Percentiles rank a stretch among this genome's conserved stretches.
These are phyloP conservation scores for Phytophthora cryptogea DNA, from an alignment of 352 stramenopile genomes.

Conservation along the genomic window DNA sequence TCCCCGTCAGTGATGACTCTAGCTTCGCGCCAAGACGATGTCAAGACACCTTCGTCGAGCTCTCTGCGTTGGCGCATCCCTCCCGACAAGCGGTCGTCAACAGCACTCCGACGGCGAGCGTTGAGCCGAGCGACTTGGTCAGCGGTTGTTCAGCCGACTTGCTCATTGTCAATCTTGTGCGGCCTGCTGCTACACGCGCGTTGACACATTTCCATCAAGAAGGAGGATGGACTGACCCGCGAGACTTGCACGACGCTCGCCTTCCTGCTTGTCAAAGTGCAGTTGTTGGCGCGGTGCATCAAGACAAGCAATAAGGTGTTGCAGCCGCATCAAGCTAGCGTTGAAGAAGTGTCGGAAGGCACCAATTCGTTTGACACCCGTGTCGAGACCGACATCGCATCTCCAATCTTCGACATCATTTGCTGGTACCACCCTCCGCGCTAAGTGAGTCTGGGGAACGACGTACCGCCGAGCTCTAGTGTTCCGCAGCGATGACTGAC, in stretches of 20 bases:
- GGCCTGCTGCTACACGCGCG: conserved; percentile 4
- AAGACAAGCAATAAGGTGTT: too few species aligned
- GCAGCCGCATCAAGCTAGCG: too few species aligned
- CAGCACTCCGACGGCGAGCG: neutral
- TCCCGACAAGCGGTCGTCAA: neutral
- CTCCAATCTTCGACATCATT: conserved; percentile 1
- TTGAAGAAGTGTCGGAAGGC: too few species aligned
- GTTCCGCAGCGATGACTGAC: conserved; percentile 1
- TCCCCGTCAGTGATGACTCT: conserved; percentile 6
- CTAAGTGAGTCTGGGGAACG: conserved; percentile 4
- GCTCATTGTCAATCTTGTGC: neutral
- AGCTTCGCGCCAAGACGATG: neutral
- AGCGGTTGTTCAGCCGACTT: neutral
- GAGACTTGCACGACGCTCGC: neutral
- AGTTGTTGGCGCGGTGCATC: too few species aligned
- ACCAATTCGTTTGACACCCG: neutral
- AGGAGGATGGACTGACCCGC: neutral
- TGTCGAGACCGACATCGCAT: neutral
- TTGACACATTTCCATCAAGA: conserved; percentile 30
- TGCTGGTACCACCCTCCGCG: neutral
- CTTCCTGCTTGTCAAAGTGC: neutral
- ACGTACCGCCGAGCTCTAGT: neutral
- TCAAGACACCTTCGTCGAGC: neutral
- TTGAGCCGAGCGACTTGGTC: neutral
- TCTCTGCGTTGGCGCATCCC: conserved; percentile 5